phyloP scores from a whole-genome alignment of 805 yeast genomes.

The Hanseniaspora occidentalis region DNA sequence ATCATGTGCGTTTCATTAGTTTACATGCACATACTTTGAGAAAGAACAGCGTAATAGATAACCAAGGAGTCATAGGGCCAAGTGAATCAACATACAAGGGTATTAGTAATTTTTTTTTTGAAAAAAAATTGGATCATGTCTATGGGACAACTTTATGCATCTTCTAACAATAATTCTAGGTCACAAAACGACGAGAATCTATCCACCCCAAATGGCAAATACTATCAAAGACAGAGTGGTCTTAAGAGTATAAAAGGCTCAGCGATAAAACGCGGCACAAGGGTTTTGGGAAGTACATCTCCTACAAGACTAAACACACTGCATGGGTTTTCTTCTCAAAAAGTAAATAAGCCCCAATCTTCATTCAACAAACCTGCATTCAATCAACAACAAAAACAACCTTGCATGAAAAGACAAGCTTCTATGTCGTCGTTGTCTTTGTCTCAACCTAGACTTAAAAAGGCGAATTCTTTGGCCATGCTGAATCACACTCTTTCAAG shows the following conservation, averaged over 20 bases:
- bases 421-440: constrained; percentile 7
- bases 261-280: not conserved
- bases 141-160: too few species aligned
- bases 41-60: too few species aligned
- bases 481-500: not conserved
- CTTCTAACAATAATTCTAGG: too few species aligned
- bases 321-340: not conserved
- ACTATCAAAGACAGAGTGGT: not conserved
- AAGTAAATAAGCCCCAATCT: not conserved
- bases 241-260: not conserved
- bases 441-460: not conserved
- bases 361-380: not conserved
- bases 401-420: constrained; percentile 11
- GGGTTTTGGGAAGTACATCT: not conserved
- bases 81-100: too few species aligned
- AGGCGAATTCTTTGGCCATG: not conserved
- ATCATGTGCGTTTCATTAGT: too few species aligned
- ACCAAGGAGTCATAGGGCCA: too few species aligned
- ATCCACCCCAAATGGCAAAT: constrained; percentile 10
- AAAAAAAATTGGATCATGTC: too few species aligned
- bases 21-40: too few species aligned
- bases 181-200: constrained; percentile 3
- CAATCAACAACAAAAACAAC: not conserved
- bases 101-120: too few species aligned
- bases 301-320: not conserved